These are phyloP conservation scores for Nothomitra cinnamomea DNA, from an alignment of 2,329 filamentous ascomycete species.

Conservation along the genomic window DNA sequence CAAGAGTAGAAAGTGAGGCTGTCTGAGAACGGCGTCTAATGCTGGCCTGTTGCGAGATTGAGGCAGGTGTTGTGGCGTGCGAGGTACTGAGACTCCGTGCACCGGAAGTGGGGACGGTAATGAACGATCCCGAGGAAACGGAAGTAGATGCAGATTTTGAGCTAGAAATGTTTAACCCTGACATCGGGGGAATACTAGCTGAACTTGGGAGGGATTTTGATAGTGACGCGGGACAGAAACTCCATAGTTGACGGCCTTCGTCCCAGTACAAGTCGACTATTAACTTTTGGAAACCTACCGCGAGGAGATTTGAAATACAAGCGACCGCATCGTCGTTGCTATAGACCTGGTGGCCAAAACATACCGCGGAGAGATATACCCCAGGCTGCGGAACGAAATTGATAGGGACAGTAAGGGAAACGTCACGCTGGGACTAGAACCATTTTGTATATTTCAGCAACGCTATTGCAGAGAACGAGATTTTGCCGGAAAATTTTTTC, in stretches of 20 bases:
- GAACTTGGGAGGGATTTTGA: not conserved
- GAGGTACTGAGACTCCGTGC: not conserved
- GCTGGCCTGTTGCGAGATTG: not conserved
- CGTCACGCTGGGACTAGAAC: slow-evolving; percentile 41
- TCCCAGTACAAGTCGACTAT: slow-evolving; percentile 50
- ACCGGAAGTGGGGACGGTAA: not conserved
- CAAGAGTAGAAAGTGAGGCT: not conserved
- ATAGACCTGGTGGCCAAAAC: slow-evolving; percentile 38
- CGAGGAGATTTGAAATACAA: slow-evolving; percentile 47
- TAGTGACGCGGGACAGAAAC: slow-evolving; percentile 37
- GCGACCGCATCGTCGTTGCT: slow-evolving; percentile 31
- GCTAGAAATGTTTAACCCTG: not conserved
- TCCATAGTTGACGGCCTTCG: slow-evolving; percentile 33
- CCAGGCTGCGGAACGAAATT: slow-evolving; percentile 43
- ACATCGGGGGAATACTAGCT: not conserved
- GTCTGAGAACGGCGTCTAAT: not conserved
- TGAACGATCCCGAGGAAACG: no score
- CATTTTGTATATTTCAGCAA: not conserved
- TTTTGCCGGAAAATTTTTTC: no score
- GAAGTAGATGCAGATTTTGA: not conserved
- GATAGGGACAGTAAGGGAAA: slow-evolving; percentile 40
- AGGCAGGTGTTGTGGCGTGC: not conserved
- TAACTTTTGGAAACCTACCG: slow-evolving; percentile 39
- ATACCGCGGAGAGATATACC: slow-evolving; percentile 39
- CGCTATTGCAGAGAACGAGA: not conserved